Base-by-base conservation (phyloP, 1,284 basidiomycete species). In the Hypsizygus ulmarius region DNA sequence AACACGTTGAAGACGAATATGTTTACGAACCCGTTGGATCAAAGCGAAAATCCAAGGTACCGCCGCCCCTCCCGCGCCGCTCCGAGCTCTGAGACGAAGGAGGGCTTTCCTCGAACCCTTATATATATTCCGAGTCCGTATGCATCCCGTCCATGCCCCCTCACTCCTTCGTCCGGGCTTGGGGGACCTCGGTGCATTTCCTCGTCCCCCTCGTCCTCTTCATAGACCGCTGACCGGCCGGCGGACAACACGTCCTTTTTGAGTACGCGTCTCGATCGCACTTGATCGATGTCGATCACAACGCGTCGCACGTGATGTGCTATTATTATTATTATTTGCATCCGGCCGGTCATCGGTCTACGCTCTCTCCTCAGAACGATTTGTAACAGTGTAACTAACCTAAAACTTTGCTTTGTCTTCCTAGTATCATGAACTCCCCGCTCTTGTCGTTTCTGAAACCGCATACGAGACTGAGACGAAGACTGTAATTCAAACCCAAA, bases 61-160 rank as follows among this genome's bases (percentile, higher is more conserved):
- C 84, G 68, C 79, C 83, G 71, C 81, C 83, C 69, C 68, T 77
- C 73, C 78, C 79, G 72, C 85, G 86, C 79, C 86, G 84, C 78
- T 84, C 85, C 72, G 86, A 88, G 84, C 83, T 89, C 78, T 90
- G 84, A 88, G 87, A 87, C 87, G 87, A 89, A 85, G 87, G 85
- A 81, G 85, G 79, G 70, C 71, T 66, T 63, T 73, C 67, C 71
- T 68, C 65, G 63, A 64, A 61, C 59, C 70, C 63, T 67, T 67
- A 53, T 59, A 61, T 59, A 61, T 61, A 68, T 69, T 70, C 68
- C 72, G 57, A 83, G 84, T 87, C 79, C 80, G 84, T 84, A 81
- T 79, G 65, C 70, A 71, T 76, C 75, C 73, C 73, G 67, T 73
- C 67, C 59, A 62, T 64, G 64, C 67, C 70, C 69, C 69, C 71